Evolutionary conservation across 176 grass and related monocot genomes (phyloP).

Genomic region (Triticum aestivum): IWGSC_CS_RefSeq_v2.1 NC_057808.1:509094165-509094664

Average conservation of each 20-base stretch:
- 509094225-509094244: too few species aligned
- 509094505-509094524: background rate
- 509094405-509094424: constrained; percentile 19
- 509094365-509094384: too few species aligned
- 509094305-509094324: too few species aligned
- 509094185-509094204: too few species aligned
- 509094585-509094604: constrained; percentile 48
- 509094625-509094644: constrained; percentile 46
- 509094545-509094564: constrained; percentile 47
- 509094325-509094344: too few species aligned
- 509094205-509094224: too few species aligned
- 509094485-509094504: constrained; percentile 68
- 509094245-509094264: too few species aligned
- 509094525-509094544: background rate
- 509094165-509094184: too few species aligned
- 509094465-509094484: constrained; percentile 60
- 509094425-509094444: constrained; percentile 46
- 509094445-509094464: background rate
- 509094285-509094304: too few species aligned
- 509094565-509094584: constrained; percentile 46
- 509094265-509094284: too few species aligned
- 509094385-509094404: too few species aligned
- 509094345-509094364: too few species aligned
- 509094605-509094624: constrained; percentile 51
- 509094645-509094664: background rate